phyloP scores from a whole-genome alignment of 2,329 filamentous ascomycete species.

The Arthroderma uncinatum region DNA sequence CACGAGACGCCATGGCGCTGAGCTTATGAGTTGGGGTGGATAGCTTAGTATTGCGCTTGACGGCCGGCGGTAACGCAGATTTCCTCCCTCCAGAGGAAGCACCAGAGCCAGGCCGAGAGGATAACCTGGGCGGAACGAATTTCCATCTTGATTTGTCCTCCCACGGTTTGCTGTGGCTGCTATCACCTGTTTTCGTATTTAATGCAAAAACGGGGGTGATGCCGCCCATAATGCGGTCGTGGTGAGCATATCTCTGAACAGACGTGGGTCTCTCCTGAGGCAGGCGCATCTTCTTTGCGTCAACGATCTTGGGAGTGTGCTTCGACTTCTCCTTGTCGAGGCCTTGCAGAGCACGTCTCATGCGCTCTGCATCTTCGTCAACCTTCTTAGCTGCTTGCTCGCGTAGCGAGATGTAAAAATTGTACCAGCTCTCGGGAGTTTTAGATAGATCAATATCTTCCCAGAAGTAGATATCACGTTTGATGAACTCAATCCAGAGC shows the following conservation, averaged over 20 bases:
- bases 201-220: conserved; percentile 18
- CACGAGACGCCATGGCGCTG: conserved; percentile 27
- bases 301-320: conserved; percentile 48
- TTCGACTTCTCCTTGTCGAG: conserved; percentile 48
- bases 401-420: conserved; percentile 62
- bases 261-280: conserved; percentile 23
- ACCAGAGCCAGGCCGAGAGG: not conserved
- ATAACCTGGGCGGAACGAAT: conserved; percentile 18
- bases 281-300: conserved; percentile 26
- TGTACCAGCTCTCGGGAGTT: conserved; percentile 61
- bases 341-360: conserved; percentile 48
- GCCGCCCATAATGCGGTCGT: conserved; percentile 26
- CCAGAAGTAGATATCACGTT: conserved; percentile 60
- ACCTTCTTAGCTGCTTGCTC: conserved; percentile 48
- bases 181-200: conserved; percentile 5
- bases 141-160: conserved; percentile 17
- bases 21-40: conserved; percentile 34
- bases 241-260: conserved; percentile 24
- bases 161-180: conserved; percentile 6
- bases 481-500: conserved; percentile 70
- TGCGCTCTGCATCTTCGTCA: conserved; percentile 45
- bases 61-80: conserved; percentile 25
- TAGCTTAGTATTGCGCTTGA: conserved; percentile 28
- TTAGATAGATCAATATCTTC: conserved; percentile 55
- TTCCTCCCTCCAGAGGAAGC: conserved; percentile 21